Percentiles rank a stretch among this genome's conserved stretches.
phyloP scores from a whole-genome alignment of 345 rosid species.

The Bretschneidera sinensis region DNA sequence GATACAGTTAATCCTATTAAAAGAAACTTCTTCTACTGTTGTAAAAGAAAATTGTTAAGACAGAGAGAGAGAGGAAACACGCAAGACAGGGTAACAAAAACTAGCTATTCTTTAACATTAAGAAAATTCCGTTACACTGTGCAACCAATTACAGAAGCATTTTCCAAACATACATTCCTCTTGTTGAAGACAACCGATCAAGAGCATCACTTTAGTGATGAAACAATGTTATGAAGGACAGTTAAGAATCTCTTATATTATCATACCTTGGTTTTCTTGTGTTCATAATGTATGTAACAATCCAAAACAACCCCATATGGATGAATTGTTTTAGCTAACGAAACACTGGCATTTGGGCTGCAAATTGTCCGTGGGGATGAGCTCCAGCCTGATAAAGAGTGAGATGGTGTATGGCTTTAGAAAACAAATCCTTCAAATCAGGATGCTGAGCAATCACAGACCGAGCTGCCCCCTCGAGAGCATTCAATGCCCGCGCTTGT shows the following conservation, averaged over 20 bases:
- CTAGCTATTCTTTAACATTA: background rate
- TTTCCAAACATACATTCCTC: background rate
- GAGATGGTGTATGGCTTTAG: conserved; percentile 41
- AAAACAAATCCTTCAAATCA: conserved; percentile 41
- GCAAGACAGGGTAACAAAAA: background rate
- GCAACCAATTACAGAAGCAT: conserved; percentile 5
- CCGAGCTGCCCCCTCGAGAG: conserved; percentile 44
- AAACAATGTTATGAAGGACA: background rate
- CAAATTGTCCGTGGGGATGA: conserved; percentile 28
- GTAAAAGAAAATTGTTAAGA: background rate
- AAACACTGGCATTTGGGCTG: conserved; percentile 8
- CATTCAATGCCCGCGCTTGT: conserved; percentile 45
- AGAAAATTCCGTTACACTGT: conserved; percentile 5
- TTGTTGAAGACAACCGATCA: conserved; percentile 3
- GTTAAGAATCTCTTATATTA: background rate
- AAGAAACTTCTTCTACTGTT: background rate
- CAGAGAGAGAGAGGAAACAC: background rate
- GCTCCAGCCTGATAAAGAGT: conserved; percentile 46
- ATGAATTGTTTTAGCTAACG: background rate
- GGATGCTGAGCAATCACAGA: conserved; percentile 39
- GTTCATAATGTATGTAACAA: background rate
- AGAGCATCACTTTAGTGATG: background rate
- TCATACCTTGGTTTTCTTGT: conserved; percentile 7
- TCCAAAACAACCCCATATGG: conserved; percentile 4
- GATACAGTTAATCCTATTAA: background rate